A percentile compares a stretch with the other conserved stretches of the same genome.
Conservation (phyloP, 202 grass and related monocot genomes). For the Elaeis oleifera region DNA sequence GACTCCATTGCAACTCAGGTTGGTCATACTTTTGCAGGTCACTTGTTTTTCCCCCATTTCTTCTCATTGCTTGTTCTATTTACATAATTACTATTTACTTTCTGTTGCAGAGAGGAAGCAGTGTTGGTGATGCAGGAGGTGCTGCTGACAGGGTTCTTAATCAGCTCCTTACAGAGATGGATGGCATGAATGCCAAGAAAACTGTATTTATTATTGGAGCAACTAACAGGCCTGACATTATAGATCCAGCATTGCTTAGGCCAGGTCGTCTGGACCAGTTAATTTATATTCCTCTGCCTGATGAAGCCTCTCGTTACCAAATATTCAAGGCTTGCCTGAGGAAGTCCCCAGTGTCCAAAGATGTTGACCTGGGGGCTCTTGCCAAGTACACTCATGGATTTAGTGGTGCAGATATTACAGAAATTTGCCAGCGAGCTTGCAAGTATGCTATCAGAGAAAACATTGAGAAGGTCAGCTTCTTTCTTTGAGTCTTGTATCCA, state of each 20-base stretch:
- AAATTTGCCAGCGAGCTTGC: slow-evolving; percentile 53
- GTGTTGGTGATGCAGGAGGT: slow-evolving; percentile 54
- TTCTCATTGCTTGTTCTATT: neutral
- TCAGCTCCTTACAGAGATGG: slow-evolving; percentile 64
- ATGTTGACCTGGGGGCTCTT: no score
- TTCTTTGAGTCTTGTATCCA: neutral
- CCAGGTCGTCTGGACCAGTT: no score
- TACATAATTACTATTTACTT: neutral
- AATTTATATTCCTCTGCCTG: no score
- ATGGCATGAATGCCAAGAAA: slow-evolving; percentile 62
- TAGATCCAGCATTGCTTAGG: slow-evolving; percentile 44
- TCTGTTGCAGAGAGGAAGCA: slow-evolving; percentile 44
- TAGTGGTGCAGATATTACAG: slow-evolving; percentile 37
- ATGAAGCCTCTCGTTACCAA: no score
- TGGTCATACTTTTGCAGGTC: neutral
- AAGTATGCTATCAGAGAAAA: slow-evolving; percentile 72
- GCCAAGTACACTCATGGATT: no score
- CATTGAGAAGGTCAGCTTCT: slow-evolving; percentile 35
- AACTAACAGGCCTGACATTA: slow-evolving; percentile 56
- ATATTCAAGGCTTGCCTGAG: no score
- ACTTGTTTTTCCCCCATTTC: neutral
- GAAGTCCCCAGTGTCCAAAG: no score
- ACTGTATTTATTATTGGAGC: slow-evolving; percentile 62
- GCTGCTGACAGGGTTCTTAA: slow-evolving; percentile 47
- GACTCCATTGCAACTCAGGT: slow-evolving; percentile 74